Percentiles rank a stretch among this genome's conserved stretches.
Conservation (phyloP, 2,329 filamentous ascomycete genomes). For the Huntiella decipiens region DNA sequence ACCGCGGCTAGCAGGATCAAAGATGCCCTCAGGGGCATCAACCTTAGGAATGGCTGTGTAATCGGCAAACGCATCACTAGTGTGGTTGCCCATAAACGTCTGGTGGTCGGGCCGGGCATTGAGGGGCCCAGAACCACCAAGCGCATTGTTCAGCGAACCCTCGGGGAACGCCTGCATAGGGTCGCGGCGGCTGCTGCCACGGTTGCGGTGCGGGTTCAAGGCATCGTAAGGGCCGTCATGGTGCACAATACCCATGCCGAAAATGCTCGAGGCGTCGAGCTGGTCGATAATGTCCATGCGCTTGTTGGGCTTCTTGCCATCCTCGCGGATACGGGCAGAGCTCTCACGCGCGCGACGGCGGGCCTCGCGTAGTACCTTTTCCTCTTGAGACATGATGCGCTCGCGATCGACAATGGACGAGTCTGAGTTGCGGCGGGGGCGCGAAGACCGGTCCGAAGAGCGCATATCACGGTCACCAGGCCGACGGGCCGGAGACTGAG, state of each 20-base stretch:
- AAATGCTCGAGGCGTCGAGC: conserved; percentile 88
- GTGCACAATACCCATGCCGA: conserved; percentile 84
- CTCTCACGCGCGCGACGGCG: conserved; percentile 35
- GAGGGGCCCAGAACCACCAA: conserved; percentile 73
- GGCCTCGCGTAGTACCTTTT: conserved; percentile 30
- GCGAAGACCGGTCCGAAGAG: conserved; percentile 24
- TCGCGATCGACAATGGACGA: conserved; percentile 48
- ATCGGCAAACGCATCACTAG: conserved; percentile 73
- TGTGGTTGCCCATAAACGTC: conserved; percentile 62
- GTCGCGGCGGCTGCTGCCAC: conserved; percentile 60
- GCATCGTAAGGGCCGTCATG: conserved; percentile 96
- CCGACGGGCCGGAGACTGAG: conserved; percentile 39
- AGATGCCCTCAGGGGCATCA: conserved; percentile 22
- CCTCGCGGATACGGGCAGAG: conserved; percentile 20
- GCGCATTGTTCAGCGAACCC: conserved; percentile 75
- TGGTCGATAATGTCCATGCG: conserved; percentile 86
- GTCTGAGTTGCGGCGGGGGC: conserved; percentile 55
- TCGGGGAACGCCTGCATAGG: conserved; percentile 95
- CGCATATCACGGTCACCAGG: conserved; percentile 20
- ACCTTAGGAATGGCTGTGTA: conserved; percentile 33
- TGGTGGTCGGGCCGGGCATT: conserved; percentile 69
- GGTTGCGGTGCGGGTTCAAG: conserved; percentile 84
- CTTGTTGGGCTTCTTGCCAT: conserved; percentile 26
- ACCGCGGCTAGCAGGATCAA: conserved; percentile 48
- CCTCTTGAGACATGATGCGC: conserved; percentile 40